Evolutionary conservation across 2,329 filamentous ascomycete species (phyloP).

Genomic region (Fusarium clavum): DNA sequence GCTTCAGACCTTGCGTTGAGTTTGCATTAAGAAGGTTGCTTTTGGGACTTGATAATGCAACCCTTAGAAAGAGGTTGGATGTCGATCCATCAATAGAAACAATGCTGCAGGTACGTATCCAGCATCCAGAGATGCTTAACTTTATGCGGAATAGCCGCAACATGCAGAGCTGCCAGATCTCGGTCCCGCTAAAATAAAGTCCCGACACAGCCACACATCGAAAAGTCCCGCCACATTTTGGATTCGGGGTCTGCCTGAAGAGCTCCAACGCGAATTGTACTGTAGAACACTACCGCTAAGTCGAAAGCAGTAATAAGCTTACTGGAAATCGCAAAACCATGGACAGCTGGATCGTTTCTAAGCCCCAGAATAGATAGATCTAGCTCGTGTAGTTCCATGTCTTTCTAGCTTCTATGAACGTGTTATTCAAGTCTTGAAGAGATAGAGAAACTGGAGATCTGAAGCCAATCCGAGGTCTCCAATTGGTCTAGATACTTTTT

Average conservation of each 20-base stretch:
- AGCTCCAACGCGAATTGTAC: background rate
- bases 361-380: background rate
- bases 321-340: background rate
- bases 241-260: background rate
- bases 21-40: slow-evolving; percentile 28
- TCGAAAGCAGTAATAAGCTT: background rate
- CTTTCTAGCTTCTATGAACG: background rate
- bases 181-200: slow-evolving; percentile 42
- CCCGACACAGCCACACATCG: slow-evolving; percentile 27
- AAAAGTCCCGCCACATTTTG: slow-evolving; percentile 18
- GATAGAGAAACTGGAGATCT: background rate
- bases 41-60: slow-evolving; percentile 38
- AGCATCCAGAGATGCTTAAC: slow-evolving; percentile 9
- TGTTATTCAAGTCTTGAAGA: background rate
- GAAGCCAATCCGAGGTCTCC: background rate
- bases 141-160: background rate
- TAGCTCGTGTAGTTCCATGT: background rate
- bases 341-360: background rate
- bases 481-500: background rate
- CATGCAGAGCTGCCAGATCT: slow-evolving; percentile 9
- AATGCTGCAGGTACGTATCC: slow-evolving; percentile 36
- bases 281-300: background rate
- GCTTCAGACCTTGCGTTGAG: slow-evolving; percentile 5
- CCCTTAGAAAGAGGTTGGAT: slow-evolving; percentile 38
- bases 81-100: slow-evolving; percentile 33